Conservation (phyloP, 108 stramenopile genomes). For the Cyclostephanos tholiformis region DNA sequence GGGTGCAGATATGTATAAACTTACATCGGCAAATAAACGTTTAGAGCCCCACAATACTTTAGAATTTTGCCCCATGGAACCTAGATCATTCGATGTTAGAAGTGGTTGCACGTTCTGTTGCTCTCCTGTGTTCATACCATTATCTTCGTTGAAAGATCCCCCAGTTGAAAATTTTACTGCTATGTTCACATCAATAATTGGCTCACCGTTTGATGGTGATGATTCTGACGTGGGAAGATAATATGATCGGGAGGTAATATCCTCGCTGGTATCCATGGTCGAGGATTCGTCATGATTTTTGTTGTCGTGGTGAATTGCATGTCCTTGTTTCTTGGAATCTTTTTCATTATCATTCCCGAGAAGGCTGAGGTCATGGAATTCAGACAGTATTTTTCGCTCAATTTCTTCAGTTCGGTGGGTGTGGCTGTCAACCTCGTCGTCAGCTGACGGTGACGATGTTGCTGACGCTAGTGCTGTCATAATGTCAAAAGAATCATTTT, state of each 20-base stretch:
- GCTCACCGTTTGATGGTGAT: background rate
- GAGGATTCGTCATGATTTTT: slow-evolving; percentile 2
- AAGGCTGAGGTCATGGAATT: slow-evolving; percentile 44
- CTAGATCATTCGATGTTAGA: background rate
- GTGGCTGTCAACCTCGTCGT: slow-evolving; percentile 25
- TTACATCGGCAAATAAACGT: slow-evolving; percentile 50
- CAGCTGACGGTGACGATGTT: background rate
- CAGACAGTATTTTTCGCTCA: slow-evolving; percentile 36
- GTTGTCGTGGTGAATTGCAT: background rate
- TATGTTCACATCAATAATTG: slow-evolving; percentile 7
- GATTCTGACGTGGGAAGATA: slow-evolving; percentile 1
- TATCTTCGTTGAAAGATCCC: background rate
- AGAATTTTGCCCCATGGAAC: slow-evolving; percentile 10
- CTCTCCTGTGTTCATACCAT: background rate
- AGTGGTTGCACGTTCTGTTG: slow-evolving; percentile 1
- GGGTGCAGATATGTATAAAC: background rate
- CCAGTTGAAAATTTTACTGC: background rate
- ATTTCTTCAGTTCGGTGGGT: slow-evolving; percentile 28
- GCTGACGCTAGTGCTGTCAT: slow-evolving; percentile 7
- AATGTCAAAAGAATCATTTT: background rate
- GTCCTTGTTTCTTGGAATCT: slow-evolving; percentile 1
- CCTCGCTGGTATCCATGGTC: background rate
- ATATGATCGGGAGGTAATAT: background rate
- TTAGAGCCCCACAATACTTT: slow-evolving; percentile 38
- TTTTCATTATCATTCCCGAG: slow-evolving; percentile 5